Conservation (phyloP, 352 stramenopile species). For the Blastocystis sp. region DNA sequence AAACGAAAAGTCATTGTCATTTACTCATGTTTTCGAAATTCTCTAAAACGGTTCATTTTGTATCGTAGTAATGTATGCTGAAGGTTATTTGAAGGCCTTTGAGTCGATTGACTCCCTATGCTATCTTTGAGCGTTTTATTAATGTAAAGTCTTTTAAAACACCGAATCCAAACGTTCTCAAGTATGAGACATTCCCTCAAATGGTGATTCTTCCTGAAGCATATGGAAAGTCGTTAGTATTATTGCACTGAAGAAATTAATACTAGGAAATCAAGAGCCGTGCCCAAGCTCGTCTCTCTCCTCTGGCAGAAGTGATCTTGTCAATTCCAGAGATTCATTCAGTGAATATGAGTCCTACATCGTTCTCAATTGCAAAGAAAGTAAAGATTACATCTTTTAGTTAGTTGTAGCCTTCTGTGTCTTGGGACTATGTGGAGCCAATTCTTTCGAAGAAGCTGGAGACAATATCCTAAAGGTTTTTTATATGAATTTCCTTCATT, state of each 20-base stretch:
- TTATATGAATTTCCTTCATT: background rate
- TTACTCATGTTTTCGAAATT: conserved; percentile 6
- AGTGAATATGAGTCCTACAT: conserved; percentile 16
- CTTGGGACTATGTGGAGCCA: conserved; percentile 36
- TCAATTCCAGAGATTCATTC: conserved; percentile 32
- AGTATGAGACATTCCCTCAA: conserved; percentile 28
- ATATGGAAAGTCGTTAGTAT: conserved; percentile 38
- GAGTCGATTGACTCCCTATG: background rate
- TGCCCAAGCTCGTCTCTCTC: conserved; percentile 12
- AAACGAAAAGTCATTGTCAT: background rate
- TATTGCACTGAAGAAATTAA: background rate
- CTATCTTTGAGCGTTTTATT: conserved; percentile 4
- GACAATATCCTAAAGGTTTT: conserved; percentile 6
- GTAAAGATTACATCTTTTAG: background rate
- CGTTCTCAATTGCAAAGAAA: conserved; percentile 27
- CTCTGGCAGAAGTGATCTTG: conserved; percentile 13
- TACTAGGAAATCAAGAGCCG: conserved; percentile 41
- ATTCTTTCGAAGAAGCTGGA: conserved; percentile 38
- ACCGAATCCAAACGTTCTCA: conserved; percentile 26
- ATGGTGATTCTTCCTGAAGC: conserved; percentile 52
- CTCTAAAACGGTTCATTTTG: background rate
- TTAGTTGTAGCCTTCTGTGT: conserved; percentile 33
- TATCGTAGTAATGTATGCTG: background rate
- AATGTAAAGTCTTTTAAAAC: conserved; percentile 23
- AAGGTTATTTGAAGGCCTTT: background rate